Conservation (phyloP, 2,329 filamentous ascomycete species). For the Gremmenia infestans region DNA sequence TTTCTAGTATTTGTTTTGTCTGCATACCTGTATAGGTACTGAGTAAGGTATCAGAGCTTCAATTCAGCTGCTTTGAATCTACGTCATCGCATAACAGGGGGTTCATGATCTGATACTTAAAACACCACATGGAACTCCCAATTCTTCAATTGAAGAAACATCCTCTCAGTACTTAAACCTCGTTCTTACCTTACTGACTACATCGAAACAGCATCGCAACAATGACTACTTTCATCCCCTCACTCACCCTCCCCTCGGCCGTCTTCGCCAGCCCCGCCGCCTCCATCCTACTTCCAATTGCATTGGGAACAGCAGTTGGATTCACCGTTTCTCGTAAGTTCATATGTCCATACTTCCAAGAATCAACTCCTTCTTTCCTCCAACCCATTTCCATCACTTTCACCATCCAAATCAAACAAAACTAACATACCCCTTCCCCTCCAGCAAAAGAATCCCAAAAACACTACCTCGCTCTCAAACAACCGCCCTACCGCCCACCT, state of each 20-base stretch:
- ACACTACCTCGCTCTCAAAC: slow-evolving; percentile 61
- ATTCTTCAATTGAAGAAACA: neutral
- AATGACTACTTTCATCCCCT: slow-evolving; percentile 80
- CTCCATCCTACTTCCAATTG: slow-evolving; percentile 71
- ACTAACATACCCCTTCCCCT: neutral
- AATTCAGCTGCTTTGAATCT: too few relatives aligned
- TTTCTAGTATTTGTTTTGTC: too few relatives aligned
- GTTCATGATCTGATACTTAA: too few relatives aligned
- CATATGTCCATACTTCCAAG: neutral
- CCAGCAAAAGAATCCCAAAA: slow-evolving; percentile 53
- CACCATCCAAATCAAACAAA: slow-evolving; percentile 1
- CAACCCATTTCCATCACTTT: neutral
- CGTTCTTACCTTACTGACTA: neutral
- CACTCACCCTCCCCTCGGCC: slow-evolving; percentile 65
- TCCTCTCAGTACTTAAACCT: neutral
- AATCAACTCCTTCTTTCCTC: neutral
- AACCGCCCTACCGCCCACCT: slow-evolving; percentile 59
- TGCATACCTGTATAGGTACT: too few relatives aligned
- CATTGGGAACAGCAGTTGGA: slow-evolving; percentile 68
- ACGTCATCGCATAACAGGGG: too few relatives aligned
- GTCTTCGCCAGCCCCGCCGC: slow-evolving; percentile 68
- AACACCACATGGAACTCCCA: too few relatives aligned
- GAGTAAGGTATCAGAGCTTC: too few relatives aligned
- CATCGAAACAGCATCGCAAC: slow-evolving; percentile 25
- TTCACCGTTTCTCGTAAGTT: slow-evolving; percentile 60